These are phyloP conservation scores for Collybia nuda DNA, from an alignment of 768 basidiomycete species.

Conservation along the genomic window DNA sequence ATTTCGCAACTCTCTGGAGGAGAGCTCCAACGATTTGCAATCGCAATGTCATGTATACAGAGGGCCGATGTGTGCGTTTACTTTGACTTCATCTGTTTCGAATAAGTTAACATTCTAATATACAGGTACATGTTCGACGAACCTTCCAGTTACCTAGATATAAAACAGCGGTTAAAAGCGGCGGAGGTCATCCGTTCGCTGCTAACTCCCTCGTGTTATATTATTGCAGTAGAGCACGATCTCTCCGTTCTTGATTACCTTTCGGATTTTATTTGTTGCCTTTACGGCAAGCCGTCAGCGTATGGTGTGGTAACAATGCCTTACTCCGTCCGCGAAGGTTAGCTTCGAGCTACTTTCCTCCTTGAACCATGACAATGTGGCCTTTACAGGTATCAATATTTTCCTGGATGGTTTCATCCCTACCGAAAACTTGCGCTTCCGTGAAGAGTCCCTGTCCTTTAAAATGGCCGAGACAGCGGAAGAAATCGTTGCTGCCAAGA, in stretches of 20 bases:
- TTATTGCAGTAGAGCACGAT: constrained; percentile 99
- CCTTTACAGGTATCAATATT: constrained; percentile 86
- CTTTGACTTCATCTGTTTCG: not conserved
- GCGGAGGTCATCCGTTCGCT: constrained; percentile 93
- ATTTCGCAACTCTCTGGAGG: constrained; percentile 89
- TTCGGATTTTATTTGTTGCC: constrained; percentile 96
- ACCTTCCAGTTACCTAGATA: constrained; percentile 96
- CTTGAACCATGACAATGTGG: constrained; percentile 3
- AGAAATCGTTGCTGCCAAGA: constrained; percentile 83
- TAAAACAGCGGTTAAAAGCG: constrained; percentile 92
- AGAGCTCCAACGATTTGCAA: constrained; percentile 97
- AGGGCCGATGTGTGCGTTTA: constrained; percentile 85
- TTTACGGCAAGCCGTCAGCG: constrained; percentile 97
- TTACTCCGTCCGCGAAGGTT: constrained; percentile 95
- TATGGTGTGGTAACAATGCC: constrained; percentile 99
- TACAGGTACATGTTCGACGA: constrained; percentile 97
- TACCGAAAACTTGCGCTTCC: constrained; percentile 97
- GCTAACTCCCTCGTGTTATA: constrained; percentile 81
- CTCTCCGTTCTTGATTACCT: constrained; percentile 97
- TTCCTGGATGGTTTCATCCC: constrained; percentile 99
- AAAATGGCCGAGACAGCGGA: constrained; percentile 98
- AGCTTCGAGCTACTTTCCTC: constrained; percentile 12
- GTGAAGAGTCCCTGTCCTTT: constrained; percentile 93
- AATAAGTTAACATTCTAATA: constrained; percentile 5
- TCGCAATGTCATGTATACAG: constrained; percentile 96